Evolutionary conservation across 169 alveolate genomes (phyloP).

Genomic region (Eimeria sp.): DNA sequence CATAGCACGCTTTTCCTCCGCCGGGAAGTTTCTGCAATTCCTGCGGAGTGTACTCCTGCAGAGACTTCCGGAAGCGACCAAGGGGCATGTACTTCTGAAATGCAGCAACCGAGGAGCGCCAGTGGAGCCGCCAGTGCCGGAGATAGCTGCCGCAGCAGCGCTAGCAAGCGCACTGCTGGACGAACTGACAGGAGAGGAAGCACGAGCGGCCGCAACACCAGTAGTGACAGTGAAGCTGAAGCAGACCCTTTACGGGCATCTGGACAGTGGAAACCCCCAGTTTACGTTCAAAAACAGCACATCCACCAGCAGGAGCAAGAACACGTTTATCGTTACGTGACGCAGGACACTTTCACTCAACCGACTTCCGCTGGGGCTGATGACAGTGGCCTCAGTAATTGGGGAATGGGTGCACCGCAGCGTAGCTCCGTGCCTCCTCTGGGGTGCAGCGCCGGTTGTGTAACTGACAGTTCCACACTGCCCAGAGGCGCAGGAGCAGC

Average conservation of each 20-base stretch:
- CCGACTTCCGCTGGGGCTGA: neutral
- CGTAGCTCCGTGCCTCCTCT: constrained; percentile 51
- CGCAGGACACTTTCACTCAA: neutral
- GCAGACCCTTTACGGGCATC: constrained; percentile 6
- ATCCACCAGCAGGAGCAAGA: constrained; percentile 27
- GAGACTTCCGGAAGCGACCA: constrained; percentile 2
- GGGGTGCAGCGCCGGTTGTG: constrained; percentile 31
- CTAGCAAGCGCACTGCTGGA: neutral
- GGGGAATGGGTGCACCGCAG: constrained; percentile 62
- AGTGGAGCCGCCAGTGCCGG: constrained; percentile 52
- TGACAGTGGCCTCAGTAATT: neutral
- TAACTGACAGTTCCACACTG: constrained; percentile 20
- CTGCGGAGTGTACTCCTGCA: neutral
- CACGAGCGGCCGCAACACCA: constrained; percentile 43
- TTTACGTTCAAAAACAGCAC: constrained; percentile 13
- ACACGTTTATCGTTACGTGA: neutral
- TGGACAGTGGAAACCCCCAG: constrained; percentile 36
- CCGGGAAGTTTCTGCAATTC: neutral
- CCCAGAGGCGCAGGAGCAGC: constrained; percentile 24
- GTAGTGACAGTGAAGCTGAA: constrained; percentile 54
- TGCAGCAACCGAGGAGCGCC: constrained; percentile 23
- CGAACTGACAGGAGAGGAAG: constrained; percentile 23
- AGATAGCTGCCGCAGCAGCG: constrained; percentile 59
- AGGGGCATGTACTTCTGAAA: constrained; percentile 6
- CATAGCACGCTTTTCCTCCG: neutral